Evolutionary conservation across 1,284 basidiomycete genomes (phyloP).

Genomic region (Ustilago shanxiensis): DNA sequence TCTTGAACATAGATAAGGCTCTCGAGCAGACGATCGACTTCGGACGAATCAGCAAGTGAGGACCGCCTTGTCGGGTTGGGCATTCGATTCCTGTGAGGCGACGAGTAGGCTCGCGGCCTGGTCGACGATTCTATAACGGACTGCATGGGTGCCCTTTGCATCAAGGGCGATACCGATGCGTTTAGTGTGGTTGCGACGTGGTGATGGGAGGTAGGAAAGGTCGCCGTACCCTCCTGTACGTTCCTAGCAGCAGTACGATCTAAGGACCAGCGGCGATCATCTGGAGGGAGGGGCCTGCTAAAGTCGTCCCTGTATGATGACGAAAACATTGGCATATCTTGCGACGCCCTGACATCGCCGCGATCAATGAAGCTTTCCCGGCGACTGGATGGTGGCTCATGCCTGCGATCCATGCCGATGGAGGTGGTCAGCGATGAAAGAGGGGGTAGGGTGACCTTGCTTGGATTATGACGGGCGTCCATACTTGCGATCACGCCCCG

Average conservation of each 20-base stretch:
- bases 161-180: slow-evolving; percentile 1
- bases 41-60: slow-evolving; percentile 24
- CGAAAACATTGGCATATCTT: neutral
- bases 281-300: neutral
- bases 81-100: slow-evolving; percentile 24
- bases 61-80: slow-evolving; percentile 17
- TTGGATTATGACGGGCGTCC: slow-evolving; percentile 14
- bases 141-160: neutral
- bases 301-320: neutral
- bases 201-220: slow-evolving; percentile 2
- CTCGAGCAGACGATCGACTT: slow-evolving; percentile 38
- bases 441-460: slow-evolving; percentile 38
- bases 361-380: neutral
- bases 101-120: slow-evolving; percentile 31
- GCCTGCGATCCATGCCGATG: slow-evolving; percentile 20
- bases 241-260: slow-evolving; percentile 9
- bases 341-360: neutral
- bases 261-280: slow-evolving; percentile 6
- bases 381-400: neutral
- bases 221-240: neutral
- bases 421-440: slow-evolving; percentile 42
- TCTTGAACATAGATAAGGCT: slow-evolving; percentile 41
- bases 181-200: neutral
- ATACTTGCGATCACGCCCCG: slow-evolving; percentile 7
- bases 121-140: slow-evolving; percentile 20